Percentiles rank a stretch among this genome's conserved stretches.
phyloP scores from a whole-genome alignment of 2,329 filamentous ascomycete genomes.

The Aspergillus udagawae region DNA sequence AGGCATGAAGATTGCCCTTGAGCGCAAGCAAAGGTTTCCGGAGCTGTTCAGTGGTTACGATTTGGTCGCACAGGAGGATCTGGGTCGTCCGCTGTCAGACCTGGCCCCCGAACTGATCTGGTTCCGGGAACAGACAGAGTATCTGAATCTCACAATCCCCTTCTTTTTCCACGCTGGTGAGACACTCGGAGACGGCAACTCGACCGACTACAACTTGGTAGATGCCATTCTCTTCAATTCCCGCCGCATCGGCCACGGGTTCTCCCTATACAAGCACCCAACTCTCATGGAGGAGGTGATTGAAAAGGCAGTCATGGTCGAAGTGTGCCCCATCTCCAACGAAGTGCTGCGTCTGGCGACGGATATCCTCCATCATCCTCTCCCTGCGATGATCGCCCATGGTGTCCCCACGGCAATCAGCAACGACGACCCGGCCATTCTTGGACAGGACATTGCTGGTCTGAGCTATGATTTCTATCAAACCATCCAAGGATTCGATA shows the following conservation, averaged over 20 bases:
- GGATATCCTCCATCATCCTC: constrained; percentile 69
- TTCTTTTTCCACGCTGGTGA: constrained; percentile 96
- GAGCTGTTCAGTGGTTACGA: constrained; percentile 80
- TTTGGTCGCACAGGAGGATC: constrained; percentile 81
- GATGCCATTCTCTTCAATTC: constrained; percentile 81
- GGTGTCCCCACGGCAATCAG: constrained; percentile 77
- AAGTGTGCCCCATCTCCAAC: constrained; percentile 86
- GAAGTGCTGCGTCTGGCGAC: constrained; percentile 76
- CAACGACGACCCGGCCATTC: constrained; percentile 86
- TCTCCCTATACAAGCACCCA: constrained; percentile 84
- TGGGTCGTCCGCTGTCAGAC: constrained; percentile 68
- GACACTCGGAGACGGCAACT: constrained; percentile 73
- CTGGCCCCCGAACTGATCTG: constrained; percentile 80
- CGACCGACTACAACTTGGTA: constrained; percentile 76
- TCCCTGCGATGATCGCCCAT: constrained; percentile 76
- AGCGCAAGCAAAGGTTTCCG: constrained; percentile 72
- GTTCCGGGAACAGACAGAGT: constrained; percentile 78
- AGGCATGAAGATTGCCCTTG: constrained; percentile 80
- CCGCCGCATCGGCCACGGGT: constrained; percentile 80
- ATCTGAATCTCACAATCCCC: constrained; percentile 72
- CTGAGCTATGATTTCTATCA: constrained; percentile 94
- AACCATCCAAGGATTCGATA: constrained; percentile 84
- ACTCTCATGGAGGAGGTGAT: constrained; percentile 81
- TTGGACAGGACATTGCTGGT: constrained; percentile 74
- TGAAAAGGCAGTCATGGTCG: constrained; percentile 77